Base-by-base conservation (phyloP, 2,329 filamentous ascomycete genomes). In the Cadophora malorum region DNA sequence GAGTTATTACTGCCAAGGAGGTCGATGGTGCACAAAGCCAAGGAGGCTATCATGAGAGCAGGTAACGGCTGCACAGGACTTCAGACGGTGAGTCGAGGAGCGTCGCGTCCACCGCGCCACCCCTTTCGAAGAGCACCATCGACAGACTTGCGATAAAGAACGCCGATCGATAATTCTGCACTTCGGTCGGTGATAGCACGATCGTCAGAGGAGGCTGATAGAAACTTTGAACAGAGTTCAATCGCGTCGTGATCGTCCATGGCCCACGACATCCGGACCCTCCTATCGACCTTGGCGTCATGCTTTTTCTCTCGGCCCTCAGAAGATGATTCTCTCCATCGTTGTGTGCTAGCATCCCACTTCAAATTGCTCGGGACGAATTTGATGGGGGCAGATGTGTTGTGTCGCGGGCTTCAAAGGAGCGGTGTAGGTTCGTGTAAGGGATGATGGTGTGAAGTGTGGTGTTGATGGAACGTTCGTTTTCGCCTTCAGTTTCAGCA, bases 261-360 rank as follows among this genome's bases (percentile, higher is more conserved):
- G 25, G 33, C n/a, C 21, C 33, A 59, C 21, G n/a, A 59, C 33
- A 59, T 23, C 35, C 12, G n/a, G 55, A 38, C 55, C 55, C 35
- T 38, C 21, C 35, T 8, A 23, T 41, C 55, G 7, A 59, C n/a
- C 55, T 59, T 41, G 55, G 55, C 55, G 55, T 16, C n/a, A 45
- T 59, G 55, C 35, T 58, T 58, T 58, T 58, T 53, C 12, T 53
- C 53, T 38, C 31, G 31, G 50, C 25, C 12, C 25, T 41, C 55
- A 41, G 23, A 33, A 1, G 10, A 23, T 14, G 25, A 16, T 31
- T 45, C 19, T 21, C 10, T 28, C 33, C 4, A 23, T 45, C 55
- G 14, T n/a, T 16, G 25, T 25, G 33, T 16, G 4, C n/a, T 4
- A 41, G 33, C 21, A 25, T 16, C n/a, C 33, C 33, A 38, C 33